Percentiles rank a stretch among this genome's conserved stretches.
These are phyloP conservation scores for Globisporangium alternatum DNA, from an alignment of 352 stramenopile species.

Conservation along the genomic window DNA sequence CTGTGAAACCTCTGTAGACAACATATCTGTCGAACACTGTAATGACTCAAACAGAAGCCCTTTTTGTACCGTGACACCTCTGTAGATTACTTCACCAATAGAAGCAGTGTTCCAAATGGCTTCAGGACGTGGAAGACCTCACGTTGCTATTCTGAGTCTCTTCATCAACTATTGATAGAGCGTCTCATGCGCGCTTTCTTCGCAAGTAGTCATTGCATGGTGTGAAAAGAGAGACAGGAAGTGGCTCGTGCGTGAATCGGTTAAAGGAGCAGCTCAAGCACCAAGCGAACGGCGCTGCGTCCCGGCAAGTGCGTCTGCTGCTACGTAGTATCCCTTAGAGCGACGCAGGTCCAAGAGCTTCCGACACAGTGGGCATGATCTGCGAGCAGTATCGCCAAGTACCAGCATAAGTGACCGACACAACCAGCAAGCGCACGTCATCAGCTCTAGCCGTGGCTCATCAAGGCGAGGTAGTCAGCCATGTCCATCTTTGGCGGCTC, in stretches of 20 bases:
- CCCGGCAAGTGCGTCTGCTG: neutral
- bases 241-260: neutral
- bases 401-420: slow-evolving; percentile 1
- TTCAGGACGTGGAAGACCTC: too few species aligned
- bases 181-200: neutral
- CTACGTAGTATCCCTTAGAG: neutral
- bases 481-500: slow-evolving; percentile 84
- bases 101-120: too few species aligned
- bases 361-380: slow-evolving; percentile 1
- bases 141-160: neutral
- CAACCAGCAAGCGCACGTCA: neutral
- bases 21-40: too few species aligned
- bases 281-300: neutral
- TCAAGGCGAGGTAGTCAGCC: neutral
- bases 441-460: neutral
- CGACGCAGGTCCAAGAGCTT: neutral
- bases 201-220: neutral
- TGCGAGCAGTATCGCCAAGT: neutral
- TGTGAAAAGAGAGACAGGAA: neutral
- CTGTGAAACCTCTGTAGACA: neutral
- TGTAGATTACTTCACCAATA: neutral
- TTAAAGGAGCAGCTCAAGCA: neutral
- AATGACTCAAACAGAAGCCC: too few species aligned
- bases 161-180: neutral
- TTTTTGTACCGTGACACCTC: neutral